phyloP scores from a whole-genome alignment of 331 rosid species.

The Malus hybrid region DNA sequence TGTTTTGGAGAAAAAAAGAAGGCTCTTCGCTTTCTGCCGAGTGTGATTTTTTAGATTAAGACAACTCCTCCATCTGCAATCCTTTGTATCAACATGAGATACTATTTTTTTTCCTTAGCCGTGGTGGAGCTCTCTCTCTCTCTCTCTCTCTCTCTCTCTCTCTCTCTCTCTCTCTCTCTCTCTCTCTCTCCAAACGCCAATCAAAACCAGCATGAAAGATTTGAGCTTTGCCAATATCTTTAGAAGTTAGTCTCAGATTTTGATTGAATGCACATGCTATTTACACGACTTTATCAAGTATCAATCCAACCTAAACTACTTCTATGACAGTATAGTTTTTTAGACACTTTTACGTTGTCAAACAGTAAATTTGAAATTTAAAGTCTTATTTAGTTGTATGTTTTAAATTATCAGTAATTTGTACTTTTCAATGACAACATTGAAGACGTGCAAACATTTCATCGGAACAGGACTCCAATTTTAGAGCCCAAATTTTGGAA shows the following conservation, averaged over 20 bases:
- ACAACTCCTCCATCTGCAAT: not conserved
- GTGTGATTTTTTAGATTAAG: not conserved
- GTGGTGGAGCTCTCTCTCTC: not conserved
- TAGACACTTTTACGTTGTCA: no score
- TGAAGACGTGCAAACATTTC: no score
- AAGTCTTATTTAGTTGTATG: no score
- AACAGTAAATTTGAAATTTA: no score
- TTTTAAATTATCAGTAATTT: no score
- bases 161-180: no score
- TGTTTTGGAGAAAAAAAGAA: not conserved
- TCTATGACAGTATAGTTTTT: not conserved
- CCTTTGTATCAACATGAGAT: not conserved
- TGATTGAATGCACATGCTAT: not conserved
- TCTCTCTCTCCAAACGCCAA: not conserved
- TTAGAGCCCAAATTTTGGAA: no score
- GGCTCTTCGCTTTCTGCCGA: not conserved
- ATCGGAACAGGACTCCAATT: no score
- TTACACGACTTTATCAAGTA: not conserved
- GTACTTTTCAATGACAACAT: no score
- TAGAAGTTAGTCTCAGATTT: not conserved
- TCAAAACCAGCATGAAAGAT: not conserved
- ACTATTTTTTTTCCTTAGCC: not conserved
- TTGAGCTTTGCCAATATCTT: not conserved
- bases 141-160: no score
- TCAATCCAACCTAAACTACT: not conserved